phyloP scores from a whole-genome alignment of 495 filamentous ascomycete genomes.

The Glarea lozoyensis region DNA sequence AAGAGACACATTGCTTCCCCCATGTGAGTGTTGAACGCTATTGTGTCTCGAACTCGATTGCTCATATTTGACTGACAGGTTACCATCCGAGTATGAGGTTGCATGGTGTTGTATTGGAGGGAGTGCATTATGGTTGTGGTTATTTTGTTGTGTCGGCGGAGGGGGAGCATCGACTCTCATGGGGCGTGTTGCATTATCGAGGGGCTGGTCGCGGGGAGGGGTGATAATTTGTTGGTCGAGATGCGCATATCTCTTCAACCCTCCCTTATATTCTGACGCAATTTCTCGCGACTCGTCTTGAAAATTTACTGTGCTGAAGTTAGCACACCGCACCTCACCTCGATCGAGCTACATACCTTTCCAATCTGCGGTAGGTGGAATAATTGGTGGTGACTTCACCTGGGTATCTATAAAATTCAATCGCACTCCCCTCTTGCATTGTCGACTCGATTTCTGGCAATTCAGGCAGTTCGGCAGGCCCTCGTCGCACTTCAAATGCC shows the following conservation, averaged over 20 bases:
- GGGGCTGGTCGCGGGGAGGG: slow-evolving; percentile 15
- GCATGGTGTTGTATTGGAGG: slow-evolving; percentile 18
- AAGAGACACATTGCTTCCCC: slow-evolving; percentile 11
- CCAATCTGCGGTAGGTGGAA: slow-evolving; percentile 56
- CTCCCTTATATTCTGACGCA: slow-evolving; percentile 85
- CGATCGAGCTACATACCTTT: slow-evolving; percentile 36
- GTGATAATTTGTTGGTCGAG: slow-evolving; percentile 29
- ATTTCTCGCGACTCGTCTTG: slow-evolving; percentile 86
- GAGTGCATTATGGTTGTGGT: slow-evolving; percentile 10
- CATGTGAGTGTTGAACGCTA: slow-evolving; percentile 18
- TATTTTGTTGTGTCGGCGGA: background rate
- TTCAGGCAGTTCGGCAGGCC: slow-evolving; percentile 70
- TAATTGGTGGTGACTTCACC: slow-evolving; percentile 57
- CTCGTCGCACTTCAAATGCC: slow-evolving; percentile 69
- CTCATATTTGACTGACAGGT: slow-evolving; percentile 9
- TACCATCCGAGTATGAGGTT: slow-evolving; percentile 14
- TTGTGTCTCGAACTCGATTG: slow-evolving; percentile 13
- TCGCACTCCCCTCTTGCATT: slow-evolving; percentile 78
- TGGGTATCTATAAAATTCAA: slow-evolving; percentile 91
- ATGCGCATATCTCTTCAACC: slow-evolving; percentile 62
- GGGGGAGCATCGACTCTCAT: slow-evolving; percentile 9
- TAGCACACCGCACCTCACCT: slow-evolving; percentile 5
- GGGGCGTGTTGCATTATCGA: slow-evolving; percentile 12
- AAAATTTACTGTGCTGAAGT: slow-evolving; percentile 46
- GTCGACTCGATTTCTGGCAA: slow-evolving; percentile 77